Evolutionary conservation across 306 rosid genomes (phyloP).

Genomic region (Cicer cuneatum): DNA sequence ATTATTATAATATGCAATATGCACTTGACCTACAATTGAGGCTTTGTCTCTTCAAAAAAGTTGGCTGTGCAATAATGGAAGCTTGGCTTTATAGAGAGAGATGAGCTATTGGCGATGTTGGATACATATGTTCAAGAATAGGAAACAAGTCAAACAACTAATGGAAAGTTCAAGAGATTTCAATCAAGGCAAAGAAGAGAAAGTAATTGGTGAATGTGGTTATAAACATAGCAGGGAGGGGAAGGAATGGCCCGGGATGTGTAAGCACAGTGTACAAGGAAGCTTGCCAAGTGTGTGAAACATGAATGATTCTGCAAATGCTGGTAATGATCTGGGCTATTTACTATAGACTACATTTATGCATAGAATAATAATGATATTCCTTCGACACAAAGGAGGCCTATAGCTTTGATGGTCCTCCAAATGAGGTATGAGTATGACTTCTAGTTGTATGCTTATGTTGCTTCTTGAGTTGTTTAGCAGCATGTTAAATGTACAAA

Average conservation of each 20-base stretch:
- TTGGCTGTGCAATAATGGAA: slow-evolving; percentile 8
- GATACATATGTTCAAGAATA: slow-evolving; percentile 3
- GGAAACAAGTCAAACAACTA: slow-evolving; percentile 6
- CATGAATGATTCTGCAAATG: slow-evolving; percentile 41
- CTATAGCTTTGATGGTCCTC: slow-evolving; percentile 6
- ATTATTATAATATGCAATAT: not conserved
- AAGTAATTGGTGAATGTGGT: slow-evolving; percentile 23
- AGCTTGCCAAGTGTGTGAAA: not conserved
- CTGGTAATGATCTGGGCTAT: slow-evolving; percentile 18
- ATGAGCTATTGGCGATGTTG: slow-evolving; percentile 10
- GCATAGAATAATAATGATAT: slow-evolving; percentile 4
- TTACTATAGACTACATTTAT: slow-evolving; percentile 18
- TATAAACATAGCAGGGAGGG: slow-evolving; percentile 19
- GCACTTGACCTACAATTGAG: slow-evolving; percentile 11
- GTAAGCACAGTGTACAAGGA: slow-evolving; percentile 19
- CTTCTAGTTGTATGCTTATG: slow-evolving; percentile 18
- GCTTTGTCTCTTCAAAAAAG: slow-evolving; percentile 3
- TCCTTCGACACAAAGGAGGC: slow-evolving; percentile 1
- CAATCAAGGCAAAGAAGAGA: slow-evolving; percentile 14
- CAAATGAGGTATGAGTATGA: slow-evolving; percentile 15
- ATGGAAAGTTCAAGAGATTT: slow-evolving; percentile 14
- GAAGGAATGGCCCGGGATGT: slow-evolving; percentile 11
- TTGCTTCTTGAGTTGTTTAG: slow-evolving; percentile 7
- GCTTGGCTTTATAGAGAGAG: slow-evolving; percentile 28
- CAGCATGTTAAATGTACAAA: slow-evolving; percentile 11